Conservation (phyloP, 805 yeast genomes). For the Candida adriatica region DNA sequence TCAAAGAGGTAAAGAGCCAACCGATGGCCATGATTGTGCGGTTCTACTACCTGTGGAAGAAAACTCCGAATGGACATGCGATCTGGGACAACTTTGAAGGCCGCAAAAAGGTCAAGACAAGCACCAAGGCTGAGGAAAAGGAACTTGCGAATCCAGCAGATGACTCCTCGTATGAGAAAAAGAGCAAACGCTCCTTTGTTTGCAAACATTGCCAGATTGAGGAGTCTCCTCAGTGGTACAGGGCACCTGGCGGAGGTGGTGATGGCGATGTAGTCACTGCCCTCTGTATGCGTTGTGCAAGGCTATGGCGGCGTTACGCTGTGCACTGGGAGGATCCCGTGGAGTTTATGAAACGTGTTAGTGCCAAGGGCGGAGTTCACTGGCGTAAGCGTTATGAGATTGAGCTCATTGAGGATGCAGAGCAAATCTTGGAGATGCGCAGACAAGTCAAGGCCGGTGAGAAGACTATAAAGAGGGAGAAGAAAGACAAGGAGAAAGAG, state of each 20-base stretch:
- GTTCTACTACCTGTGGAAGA: slow-evolving; percentile 88
- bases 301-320: slow-evolving; percentile 87
- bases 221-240: slow-evolving; percentile 56
- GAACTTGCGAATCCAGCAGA: slow-evolving; percentile 39
- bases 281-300: slow-evolving; percentile 80
- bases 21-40: slow-evolving; percentile 75
- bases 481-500: slow-evolving; percentile 1
- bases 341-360: slow-evolving; percentile 47
- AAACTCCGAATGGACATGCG: slow-evolving; percentile 62
- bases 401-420: slow-evolving; percentile 60
- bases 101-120: slow-evolving; percentile 51
- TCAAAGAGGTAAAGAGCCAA: slow-evolving; percentile 64
- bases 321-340: slow-evolving; percentile 77
- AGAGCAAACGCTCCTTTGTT: slow-evolving; percentile 38
- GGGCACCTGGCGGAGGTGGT: slow-evolving; percentile 53
- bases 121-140: slow-evolving; percentile 17
- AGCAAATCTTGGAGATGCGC: slow-evolving; percentile 31
- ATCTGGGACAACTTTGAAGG: slow-evolving; percentile 85
- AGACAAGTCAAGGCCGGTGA: slow-evolving; percentile 2
- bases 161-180: slow-evolving; percentile 65
- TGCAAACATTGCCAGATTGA: slow-evolving; percentile 71
- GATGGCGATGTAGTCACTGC: slow-evolving; percentile 40
- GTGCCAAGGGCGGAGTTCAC: slow-evolving; percentile 38
- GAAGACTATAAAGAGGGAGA: slow-evolving; percentile 8
- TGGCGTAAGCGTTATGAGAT: slow-evolving; percentile 61